Evolutionary conservation across 139 green algal genomes (phyloP), one percentile per base, ranked within the genome.

Genomic region (Coelastrella sp.): DNA sequence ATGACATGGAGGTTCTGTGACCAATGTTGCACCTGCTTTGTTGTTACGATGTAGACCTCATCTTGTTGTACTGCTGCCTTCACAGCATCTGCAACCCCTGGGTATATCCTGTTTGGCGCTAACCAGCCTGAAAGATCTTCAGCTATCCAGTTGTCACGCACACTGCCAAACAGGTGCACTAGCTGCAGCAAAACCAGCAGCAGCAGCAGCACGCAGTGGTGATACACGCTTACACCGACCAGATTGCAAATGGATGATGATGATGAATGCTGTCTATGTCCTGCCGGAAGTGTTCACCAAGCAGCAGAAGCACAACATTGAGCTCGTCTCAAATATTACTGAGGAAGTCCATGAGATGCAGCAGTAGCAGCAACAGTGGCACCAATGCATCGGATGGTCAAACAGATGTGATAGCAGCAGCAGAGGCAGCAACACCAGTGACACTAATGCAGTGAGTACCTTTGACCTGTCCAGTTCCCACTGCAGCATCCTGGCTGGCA

Each of bases 31-130:
- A 96, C 97, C 96, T 99, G 97, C 92, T 99, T 99, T 23, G 98
- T 99, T 47, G 98, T 99, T 11, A 99, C 98, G 81, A 99, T 99
- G 94, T 98, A 99, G 7, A 98, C 90, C 75, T 98, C 92, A 61
- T 96, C 83, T 0, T 13, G 32, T 8, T 84, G 82, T 84, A 97
- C 87, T 3, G 96, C 92, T 3, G 61, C 73, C 22, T 77, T 78
- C 78, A 99, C 78, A 4, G 96, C 93, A 3, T 97, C 95, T 1
- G 96, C 92, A 56, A 99, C 94, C 4, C 96, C 97, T 2, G 91
- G 85, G 90, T 99, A 99, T 79, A 99, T 97, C 32, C 93, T 89
- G 94, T 99, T 99, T 65, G 97, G 94, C 11, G 92, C 95, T 75
- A 99, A 93, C 98, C 98, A 99, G 85, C 94, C 94, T 3, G 95